Conservation (phyloP, 1,139 yeast species). For the Zygosaccharomyces sapae region DNA sequence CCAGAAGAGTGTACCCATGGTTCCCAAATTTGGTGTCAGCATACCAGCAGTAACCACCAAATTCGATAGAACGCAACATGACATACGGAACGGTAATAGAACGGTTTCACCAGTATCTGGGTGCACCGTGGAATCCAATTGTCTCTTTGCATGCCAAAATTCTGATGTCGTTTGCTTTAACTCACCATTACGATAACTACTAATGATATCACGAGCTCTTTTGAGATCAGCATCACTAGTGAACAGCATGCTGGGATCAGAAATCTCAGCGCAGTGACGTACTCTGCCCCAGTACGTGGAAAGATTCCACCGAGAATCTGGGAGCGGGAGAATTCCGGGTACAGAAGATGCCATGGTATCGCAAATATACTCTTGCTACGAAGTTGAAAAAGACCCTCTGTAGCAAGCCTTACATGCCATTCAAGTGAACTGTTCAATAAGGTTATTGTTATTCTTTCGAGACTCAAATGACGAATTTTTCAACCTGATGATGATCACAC, state of each 20-base stretch:
- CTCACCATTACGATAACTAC: constrained; percentile 70
- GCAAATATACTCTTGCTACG: too few species aligned
- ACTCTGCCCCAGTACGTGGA: constrained; percentile 89
- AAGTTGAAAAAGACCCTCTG: too few species aligned
- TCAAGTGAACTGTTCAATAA: too few species aligned
- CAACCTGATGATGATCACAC: neutral
- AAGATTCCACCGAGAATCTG: constrained; percentile 74
- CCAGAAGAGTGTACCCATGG: constrained; percentile 92
- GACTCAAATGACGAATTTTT: neutral
- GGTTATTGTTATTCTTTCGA: too few species aligned
- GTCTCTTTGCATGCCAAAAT: constrained; percentile 83
- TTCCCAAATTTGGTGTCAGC: constrained; percentile 90
- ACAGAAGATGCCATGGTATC: constrained; percentile 78
- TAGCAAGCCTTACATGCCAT: too few species aligned
- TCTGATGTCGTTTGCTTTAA: constrained; percentile 62
- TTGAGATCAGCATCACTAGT: constrained; percentile 63
- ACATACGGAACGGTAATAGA: constrained; percentile 90
- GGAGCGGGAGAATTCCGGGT: constrained; percentile 73
- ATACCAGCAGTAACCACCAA: constrained; percentile 94
- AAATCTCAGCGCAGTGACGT: constrained; percentile 84
- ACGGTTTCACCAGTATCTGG: constrained; percentile 97
- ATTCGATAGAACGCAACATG: constrained; percentile 88
- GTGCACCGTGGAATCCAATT: constrained; percentile 82
- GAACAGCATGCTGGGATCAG: constrained; percentile 86
- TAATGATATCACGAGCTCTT: constrained; percentile 58